Evolutionary conservation across 495 filamentous ascomycete genomes (phyloP), one percentile per base, ranked within the genome.

Genomic region (Penicillium flavigenum): DNA sequence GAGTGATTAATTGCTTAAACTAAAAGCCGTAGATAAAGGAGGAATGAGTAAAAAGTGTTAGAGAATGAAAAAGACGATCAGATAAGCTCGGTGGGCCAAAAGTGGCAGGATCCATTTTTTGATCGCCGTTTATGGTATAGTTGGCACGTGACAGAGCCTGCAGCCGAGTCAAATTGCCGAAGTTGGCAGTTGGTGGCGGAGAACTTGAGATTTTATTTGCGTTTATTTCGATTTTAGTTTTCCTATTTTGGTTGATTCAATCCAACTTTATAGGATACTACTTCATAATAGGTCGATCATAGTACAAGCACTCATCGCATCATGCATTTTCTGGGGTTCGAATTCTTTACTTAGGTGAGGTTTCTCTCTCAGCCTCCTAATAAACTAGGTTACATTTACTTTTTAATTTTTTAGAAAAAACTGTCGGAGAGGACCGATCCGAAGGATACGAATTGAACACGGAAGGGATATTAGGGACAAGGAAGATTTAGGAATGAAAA

Each of bases 341-440:
- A 38, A 36, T 5, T 38, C 34, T 38, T 10, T 24, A 24, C 4
- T 5, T 29, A 29, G 27, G 27, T 10, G 11, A 31, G 29, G 29
- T 31, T 31, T 31, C 44, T 42, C 44, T 42, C 36, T 24, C 27
- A 36, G 32, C 36, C 17, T 44, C 36, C 7, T 8, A 7, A n/a
- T 8, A 4, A 20, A 41, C 39, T 4, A 32, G 10, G 31, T 34
- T 34, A 34, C 31, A 34, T 34, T 34, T 11, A 32, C 3, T 12
- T 38, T 22, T 38, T 22, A 38, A 49, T 20, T 11, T 42, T 31
- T 27, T 48, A n/a, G 0, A n/a, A 7, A n/a, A 16, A 7, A 11
- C 29, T 31, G 36, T 62, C 66, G 66, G 66, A 69, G 61, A 55
- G 59, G 54, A 67, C 64, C 66, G 63, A 66, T 62, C 63, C 65